Conservation (phyloP, 176 grass and related monocot species). For the Hyparrhenia diplandra region DNA sequence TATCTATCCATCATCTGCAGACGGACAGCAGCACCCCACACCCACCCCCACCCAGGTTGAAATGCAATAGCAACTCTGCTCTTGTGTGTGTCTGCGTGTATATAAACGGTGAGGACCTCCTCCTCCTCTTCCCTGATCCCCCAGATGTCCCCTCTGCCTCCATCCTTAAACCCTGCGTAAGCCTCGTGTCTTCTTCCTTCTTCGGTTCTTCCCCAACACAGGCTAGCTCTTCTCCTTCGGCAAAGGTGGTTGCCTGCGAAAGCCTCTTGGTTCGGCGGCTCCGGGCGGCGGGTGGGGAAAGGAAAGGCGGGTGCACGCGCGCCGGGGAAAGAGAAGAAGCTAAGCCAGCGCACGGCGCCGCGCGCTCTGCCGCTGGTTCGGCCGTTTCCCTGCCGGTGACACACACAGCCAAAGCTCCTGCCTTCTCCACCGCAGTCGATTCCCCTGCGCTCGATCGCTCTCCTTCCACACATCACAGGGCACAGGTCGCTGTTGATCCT, state of each 20-base stretch:
- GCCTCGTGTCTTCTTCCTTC: background rate
- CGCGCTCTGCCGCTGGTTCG: background rate
- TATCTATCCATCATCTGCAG: no score
- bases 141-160: slow-evolving; percentile 13
- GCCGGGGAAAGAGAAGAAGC: background rate
- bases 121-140: slow-evolving; percentile 8
- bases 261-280: no score
- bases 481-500: background rate
- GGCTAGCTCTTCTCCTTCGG: background rate
- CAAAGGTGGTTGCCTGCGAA: no score
- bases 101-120: slow-evolving; percentile 3
- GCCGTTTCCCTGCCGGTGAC: background rate
- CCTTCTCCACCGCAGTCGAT: no score
- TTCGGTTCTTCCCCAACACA: background rate
- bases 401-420: background rate
- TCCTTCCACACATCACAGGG: background rate
- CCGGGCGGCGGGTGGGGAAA: no score
- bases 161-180: slow-evolving; percentile 51
- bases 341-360: background rate
- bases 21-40: no score
- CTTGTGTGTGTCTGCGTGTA: no score
- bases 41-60: no score
- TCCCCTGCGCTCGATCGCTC: background rate
- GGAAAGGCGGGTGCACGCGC: no score
- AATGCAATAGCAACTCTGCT: background rate